Evolutionary conservation across 192 early-diverging fungal genomes (phyloP).

Genomic region (Podila epicladia): DNA sequence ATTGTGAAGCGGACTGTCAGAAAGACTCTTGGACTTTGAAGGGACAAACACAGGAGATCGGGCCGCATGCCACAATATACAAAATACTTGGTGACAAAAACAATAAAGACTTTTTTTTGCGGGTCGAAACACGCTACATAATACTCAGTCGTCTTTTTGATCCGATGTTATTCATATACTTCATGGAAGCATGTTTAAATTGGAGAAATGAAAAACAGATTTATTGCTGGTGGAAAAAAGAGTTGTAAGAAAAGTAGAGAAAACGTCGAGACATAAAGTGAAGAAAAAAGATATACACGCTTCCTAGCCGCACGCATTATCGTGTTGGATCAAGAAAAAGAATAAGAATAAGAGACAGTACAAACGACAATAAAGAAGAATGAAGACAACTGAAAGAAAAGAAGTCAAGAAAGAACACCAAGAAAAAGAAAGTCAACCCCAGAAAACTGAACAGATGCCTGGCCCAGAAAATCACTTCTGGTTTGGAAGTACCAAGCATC

Average conservation of each 20-base stretch:
- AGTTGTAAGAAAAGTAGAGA: neutral
- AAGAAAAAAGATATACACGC: slow-evolving; percentile 40
- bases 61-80: neutral
- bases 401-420: neutral
- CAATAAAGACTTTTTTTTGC: too few relatives aligned
- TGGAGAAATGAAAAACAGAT: too few relatives aligned
- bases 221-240: neutral
- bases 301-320: slow-evolving; percentile 55
- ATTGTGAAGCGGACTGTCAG: slow-evolving; percentile 82
- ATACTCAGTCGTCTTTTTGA: too few relatives aligned
- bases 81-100: too few relatives aligned
- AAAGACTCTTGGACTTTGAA: slow-evolving; percentile 82
- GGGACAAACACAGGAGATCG: neutral
- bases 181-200: neutral
- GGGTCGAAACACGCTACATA: too few relatives aligned
- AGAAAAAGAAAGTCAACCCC: neutral
- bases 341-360: neutral
- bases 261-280: slow-evolving; percentile 9
- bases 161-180: neutral
- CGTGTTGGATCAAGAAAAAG: slow-evolving; percentile 40
- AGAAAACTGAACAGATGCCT: neutral
- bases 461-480: too few relatives aligned
- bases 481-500: too few relatives aligned
- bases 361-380: too few relatives aligned
- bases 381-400: too few relatives aligned